These are phyloP conservation scores for Barnettozyma populi DNA, from an alignment of 805 yeast species.

Conservation along the genomic window DNA sequence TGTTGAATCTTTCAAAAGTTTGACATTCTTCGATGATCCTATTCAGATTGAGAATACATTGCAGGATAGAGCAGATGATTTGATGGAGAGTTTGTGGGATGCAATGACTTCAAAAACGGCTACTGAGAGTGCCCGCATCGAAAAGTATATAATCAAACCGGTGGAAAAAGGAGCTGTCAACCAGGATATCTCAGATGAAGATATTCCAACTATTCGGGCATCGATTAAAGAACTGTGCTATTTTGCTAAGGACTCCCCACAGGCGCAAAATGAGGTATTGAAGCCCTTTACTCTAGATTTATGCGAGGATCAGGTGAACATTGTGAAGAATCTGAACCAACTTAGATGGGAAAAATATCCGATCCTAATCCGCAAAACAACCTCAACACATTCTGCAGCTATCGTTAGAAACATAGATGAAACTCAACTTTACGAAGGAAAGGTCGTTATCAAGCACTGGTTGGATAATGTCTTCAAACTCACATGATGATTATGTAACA, in stretches of 20 bases:
- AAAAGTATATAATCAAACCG: conserved; percentile 15
- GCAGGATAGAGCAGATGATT: conserved; percentile 56
- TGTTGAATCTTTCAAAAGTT: conserved; percentile 12
- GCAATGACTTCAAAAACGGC: conserved; percentile 42
- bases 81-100: conserved; percentile 58
- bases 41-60: conserved; percentile 36
- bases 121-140: conserved; percentile 16
- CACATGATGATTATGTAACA: background rate
- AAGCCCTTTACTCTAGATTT: conserved; percentile 31
- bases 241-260: conserved; percentile 19
- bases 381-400: conserved; percentile 76
- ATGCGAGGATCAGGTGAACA: conserved; percentile 40
- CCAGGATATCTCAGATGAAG: conserved; percentile 13
- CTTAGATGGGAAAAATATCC: conserved; percentile 69
- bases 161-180: background rate
- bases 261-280: conserved; percentile 16
- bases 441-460: conserved; percentile 61
- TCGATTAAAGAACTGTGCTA: conserved; percentile 27
- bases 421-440: conserved; percentile 62
- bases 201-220: conserved; percentile 17
- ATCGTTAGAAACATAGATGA: conserved; percentile 58
- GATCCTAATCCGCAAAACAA: conserved; percentile 58
- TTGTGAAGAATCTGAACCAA: conserved; percentile 51
- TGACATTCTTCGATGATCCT: conserved; percentile 22
- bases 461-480: conserved; percentile 36